phyloP scores from a whole-genome alignment of 352 stramenopile genomes.

The Pythium periplocum region DNA sequence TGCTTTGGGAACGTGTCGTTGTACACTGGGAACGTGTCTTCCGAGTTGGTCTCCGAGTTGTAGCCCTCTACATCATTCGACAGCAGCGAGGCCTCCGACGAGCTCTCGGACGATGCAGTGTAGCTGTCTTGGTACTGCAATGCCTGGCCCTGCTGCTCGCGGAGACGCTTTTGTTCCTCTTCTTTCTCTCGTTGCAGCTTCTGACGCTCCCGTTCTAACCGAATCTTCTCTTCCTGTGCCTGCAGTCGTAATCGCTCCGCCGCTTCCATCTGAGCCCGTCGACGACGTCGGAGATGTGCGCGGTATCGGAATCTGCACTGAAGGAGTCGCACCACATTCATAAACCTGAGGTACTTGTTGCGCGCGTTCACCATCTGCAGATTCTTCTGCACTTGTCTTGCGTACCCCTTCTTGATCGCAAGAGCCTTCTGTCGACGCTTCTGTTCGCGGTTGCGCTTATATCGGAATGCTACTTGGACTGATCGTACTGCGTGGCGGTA shows the following conservation, averaged over 20 bases:
- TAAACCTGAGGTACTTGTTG: slow-evolving; percentile 48
- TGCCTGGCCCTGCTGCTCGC: slow-evolving; percentile 9
- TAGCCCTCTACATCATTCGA: slow-evolving; percentile 75
- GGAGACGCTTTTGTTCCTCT: background rate
- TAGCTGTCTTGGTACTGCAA: slow-evolving; percentile 63
- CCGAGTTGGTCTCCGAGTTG: slow-evolving; percentile 56
- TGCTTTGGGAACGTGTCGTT: slow-evolving; percentile 54
- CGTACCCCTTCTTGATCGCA: slow-evolving; percentile 33
- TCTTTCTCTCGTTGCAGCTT: slow-evolving; percentile 15
- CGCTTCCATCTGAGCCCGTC: slow-evolving; percentile 9
- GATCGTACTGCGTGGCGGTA: slow-evolving; percentile 44
- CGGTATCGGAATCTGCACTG: slow-evolving; percentile 71
- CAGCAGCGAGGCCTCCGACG: slow-evolving; percentile 45
- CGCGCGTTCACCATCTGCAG: slow-evolving; percentile 48
- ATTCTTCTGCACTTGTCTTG: slow-evolving; percentile 45
- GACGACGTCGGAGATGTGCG: slow-evolving; percentile 17
- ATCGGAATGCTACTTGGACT: slow-evolving; percentile 57
- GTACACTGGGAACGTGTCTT: slow-evolving; percentile 49
- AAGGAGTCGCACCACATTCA: slow-evolving; percentile 48
- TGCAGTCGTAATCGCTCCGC: slow-evolving; percentile 11
- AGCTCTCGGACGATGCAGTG: slow-evolving; percentile 66
- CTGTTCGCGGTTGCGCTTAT: slow-evolving; percentile 37
- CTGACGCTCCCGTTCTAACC: slow-evolving; percentile 7
- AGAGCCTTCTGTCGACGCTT: slow-evolving; percentile 26
- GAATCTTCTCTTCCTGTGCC: slow-evolving; percentile 11